Evolutionary conservation across 768 basidiomycete genomes (phyloP).

Genomic region (Suillus variegatus): DNA sequence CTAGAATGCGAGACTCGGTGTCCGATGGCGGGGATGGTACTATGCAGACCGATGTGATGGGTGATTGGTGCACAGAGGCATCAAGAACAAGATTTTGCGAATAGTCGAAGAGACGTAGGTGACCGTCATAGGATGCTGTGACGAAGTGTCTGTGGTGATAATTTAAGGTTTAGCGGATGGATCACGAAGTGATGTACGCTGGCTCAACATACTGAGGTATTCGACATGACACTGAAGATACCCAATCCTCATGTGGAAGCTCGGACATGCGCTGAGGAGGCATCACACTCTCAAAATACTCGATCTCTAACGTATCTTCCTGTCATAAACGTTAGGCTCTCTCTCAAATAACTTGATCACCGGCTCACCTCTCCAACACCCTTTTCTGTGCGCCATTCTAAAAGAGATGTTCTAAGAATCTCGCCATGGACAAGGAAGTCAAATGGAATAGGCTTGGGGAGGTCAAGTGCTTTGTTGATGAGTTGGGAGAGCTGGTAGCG

Average conservation of each 20-base stretch:
- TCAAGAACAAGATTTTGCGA: conserved; percentile 57
- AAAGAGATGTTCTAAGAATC: conserved; percentile 69
- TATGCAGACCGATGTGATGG: conserved; percentile 66
- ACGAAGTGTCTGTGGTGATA: conserved; percentile 56
- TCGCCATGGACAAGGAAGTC: conserved; percentile 91
- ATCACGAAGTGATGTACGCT: not conserved
- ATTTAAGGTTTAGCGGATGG: conserved; percentile 11
- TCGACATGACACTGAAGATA: conserved; percentile 73
- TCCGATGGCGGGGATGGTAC: conserved; percentile 40
- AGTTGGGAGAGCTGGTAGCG: conserved; percentile 98
- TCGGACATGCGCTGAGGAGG: conserved; percentile 82
- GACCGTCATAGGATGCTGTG: conserved; percentile 81
- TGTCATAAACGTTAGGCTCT: conserved; percentile 27
- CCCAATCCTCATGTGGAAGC: conserved; percentile 92
- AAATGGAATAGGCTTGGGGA: conserved; percentile 79
- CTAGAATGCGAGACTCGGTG: conserved; percentile 44
- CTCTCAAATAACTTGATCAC: conserved; percentile 4
- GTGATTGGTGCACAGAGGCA: conserved; percentile 56
- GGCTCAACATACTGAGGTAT: conserved; percentile 48
- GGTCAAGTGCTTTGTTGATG: conserved; percentile 88
- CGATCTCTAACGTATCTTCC: conserved; percentile 91
- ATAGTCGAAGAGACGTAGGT: conserved; percentile 72
- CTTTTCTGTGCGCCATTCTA: conserved; percentile 72
- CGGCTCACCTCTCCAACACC: conserved; percentile 66
- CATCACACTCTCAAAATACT: conserved; percentile 88